Base-by-base conservation (phyloP, 1,284 basidiomycete species). In the Tylopilus orsonianus region DNA sequence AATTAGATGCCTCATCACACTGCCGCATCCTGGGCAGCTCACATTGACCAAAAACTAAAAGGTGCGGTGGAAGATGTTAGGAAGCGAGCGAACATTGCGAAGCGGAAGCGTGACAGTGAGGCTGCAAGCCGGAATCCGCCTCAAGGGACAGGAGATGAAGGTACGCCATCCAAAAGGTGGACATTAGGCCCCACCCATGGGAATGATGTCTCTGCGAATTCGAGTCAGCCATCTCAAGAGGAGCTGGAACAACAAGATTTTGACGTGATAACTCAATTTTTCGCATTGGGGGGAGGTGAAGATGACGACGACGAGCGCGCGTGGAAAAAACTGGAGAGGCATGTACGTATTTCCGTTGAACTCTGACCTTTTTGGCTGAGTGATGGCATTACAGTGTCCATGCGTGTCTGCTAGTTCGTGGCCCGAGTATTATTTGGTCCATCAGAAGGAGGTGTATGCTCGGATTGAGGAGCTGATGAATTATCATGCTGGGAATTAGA, bases 361-460 rank as follows among this genome's bases (percentile, higher is more conserved):
- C 29, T 30, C 23, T 38, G 20, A 42, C 1, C 8, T 13, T 19
- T 36, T 34, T 34, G 24, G 5, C 26, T 52, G 41, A 57, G 32
- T 33, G 40, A 33, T 32, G 36, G 51, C 41, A 35, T 30, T 24
- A 42, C 49, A 86, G 84, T 63, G 60, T 48, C 59, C 61, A 36
- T 82, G 80, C 54, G 64, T 65, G 44, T 77, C 78, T 16, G 71
- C 71, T 13, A 43, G 48, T 18, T 72, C 62, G 24, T 87, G 85
- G 85, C 70, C 75, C 34, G 70, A 71, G 9, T 85, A 83, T 58
- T 83, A 83, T 64, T 63, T 69, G 20, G 61, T 66, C 33, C 68
- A 81, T 48, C 61, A 70, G 44, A 54, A 66, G 10, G 66, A 71
- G 18, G 74, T 86, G 12, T 58, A 64, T 19, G 50, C 52, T 13